These are phyloP conservation scores for Flaveria sonorensis DNA, from an alignment of 129 eudicot species.

Conservation along the genomic window DNA sequence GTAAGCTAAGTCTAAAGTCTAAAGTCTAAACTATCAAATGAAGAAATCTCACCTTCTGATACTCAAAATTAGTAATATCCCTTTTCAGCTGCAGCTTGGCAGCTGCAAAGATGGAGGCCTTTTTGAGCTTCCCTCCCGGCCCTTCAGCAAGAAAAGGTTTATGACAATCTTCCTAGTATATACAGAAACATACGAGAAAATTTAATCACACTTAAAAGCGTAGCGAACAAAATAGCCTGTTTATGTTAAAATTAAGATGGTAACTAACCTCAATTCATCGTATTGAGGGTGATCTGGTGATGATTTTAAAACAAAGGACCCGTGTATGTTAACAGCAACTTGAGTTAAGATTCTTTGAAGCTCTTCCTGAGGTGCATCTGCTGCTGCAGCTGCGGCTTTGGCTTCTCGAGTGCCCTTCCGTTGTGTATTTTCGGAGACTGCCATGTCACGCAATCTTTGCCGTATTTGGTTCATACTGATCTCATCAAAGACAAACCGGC, in stretches of 20 bases:
- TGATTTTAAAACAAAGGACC: constrained; percentile 62
- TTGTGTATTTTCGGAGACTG: constrained; percentile 42
- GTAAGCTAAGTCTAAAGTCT: constrained; percentile 2
- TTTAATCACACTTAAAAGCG: background rate
- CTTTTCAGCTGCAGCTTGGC: constrained; percentile 58
- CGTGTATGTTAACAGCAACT: constrained; percentile 75
- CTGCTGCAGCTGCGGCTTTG: constrained; percentile 54
- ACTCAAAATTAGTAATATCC: constrained; percentile 48
- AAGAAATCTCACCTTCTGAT: constrained; percentile 56
- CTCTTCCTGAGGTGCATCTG: constrained; percentile 69
- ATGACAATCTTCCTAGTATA: constrained; percentile 65
- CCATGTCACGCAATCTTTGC: constrained; percentile 62
- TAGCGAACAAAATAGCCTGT: constrained; percentile 12
- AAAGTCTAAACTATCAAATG: constrained; percentile 6
- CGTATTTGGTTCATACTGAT: constrained; percentile 68
- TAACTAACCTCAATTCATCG: constrained; percentile 63
- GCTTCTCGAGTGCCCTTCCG: constrained; percentile 51
- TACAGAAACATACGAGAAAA: constrained; percentile 4
- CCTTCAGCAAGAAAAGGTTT: constrained; percentile 72
- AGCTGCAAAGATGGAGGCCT: constrained; percentile 70
- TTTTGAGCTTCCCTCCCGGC: constrained; percentile 73
- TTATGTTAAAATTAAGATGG: background rate
- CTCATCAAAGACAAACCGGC: constrained; percentile 15
- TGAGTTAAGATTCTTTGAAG: constrained; percentile 50
- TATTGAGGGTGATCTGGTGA: constrained; percentile 64